These are phyloP conservation scores for Arthrobotrys conoides DNA, from an alignment of 2,329 filamentous ascomycete genomes.

Conservation along the genomic window DNA sequence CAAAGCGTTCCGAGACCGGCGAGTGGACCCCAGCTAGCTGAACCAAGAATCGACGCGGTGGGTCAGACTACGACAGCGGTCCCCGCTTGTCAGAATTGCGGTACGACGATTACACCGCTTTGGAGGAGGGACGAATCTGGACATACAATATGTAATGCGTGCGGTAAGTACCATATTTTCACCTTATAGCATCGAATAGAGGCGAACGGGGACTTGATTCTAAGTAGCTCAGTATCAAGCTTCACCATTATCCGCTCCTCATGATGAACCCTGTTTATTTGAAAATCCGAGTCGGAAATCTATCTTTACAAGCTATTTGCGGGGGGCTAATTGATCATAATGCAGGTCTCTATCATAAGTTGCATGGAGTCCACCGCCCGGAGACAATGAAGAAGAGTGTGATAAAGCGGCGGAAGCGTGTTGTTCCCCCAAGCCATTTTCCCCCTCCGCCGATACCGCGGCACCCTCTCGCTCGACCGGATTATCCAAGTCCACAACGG, in stretches of 20 bases:
- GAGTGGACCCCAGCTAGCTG: constrained; percentile 51
- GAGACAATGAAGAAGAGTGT: constrained; percentile 99
- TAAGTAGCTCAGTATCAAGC: not conserved
- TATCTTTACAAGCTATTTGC: constrained; percentile 42
- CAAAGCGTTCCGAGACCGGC: constrained; percentile 61
- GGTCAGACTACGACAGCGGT: constrained; percentile 74
- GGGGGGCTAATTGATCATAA: constrained; percentile 55
- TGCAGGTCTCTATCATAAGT: constrained; percentile 91
- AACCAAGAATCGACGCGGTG: constrained; percentile 61
- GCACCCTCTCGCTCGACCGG: constrained; percentile 47
- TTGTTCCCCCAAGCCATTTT: constrained; percentile 78
- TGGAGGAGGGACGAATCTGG: constrained; percentile 95
- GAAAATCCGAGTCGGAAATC: constrained; percentile 15
- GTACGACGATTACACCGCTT: constrained; percentile 93
- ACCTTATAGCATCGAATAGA: constrained; percentile 8
- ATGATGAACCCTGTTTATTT: constrained; percentile 13
- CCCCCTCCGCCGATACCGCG: constrained; percentile 48
- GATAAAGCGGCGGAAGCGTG: constrained; percentile 94
- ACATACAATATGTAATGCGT: constrained; percentile 98
- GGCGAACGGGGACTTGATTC: not conserved
- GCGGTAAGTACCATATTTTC: constrained; percentile 77
- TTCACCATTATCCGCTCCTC: not conserved
- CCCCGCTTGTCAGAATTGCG: constrained; percentile 96
- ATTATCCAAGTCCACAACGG: constrained; percentile 43
- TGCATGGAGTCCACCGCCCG: constrained; percentile 92